A percentile compares a stretch with the other conserved stretches of the same genome.
Evolutionary conservation across 495 filamentous ascomycete genomes (phyloP).

Genomic region (Glutinoglossum americanum): DNA sequence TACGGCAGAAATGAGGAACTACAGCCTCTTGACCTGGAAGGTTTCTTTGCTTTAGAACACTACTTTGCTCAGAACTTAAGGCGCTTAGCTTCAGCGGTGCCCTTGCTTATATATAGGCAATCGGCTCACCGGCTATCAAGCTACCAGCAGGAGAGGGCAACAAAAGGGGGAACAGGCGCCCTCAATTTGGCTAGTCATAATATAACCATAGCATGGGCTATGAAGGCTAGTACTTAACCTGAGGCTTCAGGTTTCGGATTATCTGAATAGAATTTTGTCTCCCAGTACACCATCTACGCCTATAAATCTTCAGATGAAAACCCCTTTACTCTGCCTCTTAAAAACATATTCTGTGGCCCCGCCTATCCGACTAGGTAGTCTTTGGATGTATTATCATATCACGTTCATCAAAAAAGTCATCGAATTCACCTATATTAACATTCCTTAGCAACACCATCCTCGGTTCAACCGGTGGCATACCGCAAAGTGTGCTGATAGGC

Average conservation of each 20-base stretch:
- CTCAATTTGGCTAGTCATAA: too few relatives aligned
- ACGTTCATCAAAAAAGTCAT: background rate
- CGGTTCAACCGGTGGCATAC: too few relatives aligned
- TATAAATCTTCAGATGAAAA: background rate
- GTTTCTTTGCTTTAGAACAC: background rate
- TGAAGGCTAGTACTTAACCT: background rate
- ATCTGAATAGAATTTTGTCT: background rate
- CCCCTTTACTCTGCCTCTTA: background rate
- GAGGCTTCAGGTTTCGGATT: background rate
- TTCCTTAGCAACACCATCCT: background rate
- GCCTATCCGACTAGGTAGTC: background rate
- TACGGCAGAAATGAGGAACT: conserved; percentile 27
- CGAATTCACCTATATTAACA: background rate
- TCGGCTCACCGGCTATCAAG: too few relatives aligned
- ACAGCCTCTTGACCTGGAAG: background rate
- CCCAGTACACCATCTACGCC: background rate
- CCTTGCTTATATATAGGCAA: too few relatives aligned
- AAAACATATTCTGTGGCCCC: background rate
- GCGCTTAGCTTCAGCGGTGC: background rate
- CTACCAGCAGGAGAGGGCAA: too few relatives aligned
- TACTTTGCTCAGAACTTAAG: background rate
- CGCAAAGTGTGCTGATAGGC: background rate
- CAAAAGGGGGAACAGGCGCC: too few relatives aligned
- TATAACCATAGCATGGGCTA: background rate
- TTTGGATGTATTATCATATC: background rate